phyloP scores from a whole-genome alignment of 2,329 filamentous ascomycete genomes.

The Diaporthe nobilis region DNA sequence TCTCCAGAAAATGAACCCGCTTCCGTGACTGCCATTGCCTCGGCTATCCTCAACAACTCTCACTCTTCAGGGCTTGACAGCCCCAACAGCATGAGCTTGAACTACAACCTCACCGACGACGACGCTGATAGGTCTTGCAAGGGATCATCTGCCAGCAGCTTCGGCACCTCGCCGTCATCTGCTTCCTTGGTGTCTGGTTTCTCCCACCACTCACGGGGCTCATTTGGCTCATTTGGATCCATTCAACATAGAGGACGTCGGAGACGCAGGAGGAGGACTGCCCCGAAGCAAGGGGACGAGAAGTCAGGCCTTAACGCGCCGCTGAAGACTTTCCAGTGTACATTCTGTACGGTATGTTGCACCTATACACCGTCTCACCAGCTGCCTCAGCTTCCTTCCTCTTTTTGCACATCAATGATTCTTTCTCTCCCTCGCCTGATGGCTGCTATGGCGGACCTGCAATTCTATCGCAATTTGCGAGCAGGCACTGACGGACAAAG shows the following conservation, averaged over 20 bases:
- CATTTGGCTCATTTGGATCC: slow-evolving; percentile 66
- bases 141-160: slow-evolving; percentile 71
- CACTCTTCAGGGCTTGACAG: slow-evolving; percentile 70
- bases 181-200: slow-evolving; percentile 72
- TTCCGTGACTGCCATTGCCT: slow-evolving; percentile 70
- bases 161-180: slow-evolving; percentile 73
- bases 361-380: background rate
- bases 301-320: slow-evolving; percentile 56
- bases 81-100: slow-evolving; percentile 60
- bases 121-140: slow-evolving; percentile 72
- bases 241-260: slow-evolving; percentile 60
- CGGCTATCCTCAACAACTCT: slow-evolving; percentile 64
- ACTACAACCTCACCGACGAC: slow-evolving; percentile 70
- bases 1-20: slow-evolving; percentile 68
- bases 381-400: too few species aligned
- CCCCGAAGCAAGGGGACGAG: slow-evolving; percentile 55
- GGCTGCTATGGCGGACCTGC: background rate
- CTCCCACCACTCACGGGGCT: slow-evolving; percentile 71
- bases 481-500: slow-evolving; percentile 26
- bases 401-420: background rate
- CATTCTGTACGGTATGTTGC: slow-evolving; percentile 69
- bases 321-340: slow-evolving; percentile 74
- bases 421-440: background rate
- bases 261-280: slow-evolving; percentile 63
- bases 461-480: too few species aligned